These are phyloP conservation scores for Fusarium torreyae DNA, from an alignment of 2,329 filamentous ascomycete genomes.

Conservation along the genomic window DNA sequence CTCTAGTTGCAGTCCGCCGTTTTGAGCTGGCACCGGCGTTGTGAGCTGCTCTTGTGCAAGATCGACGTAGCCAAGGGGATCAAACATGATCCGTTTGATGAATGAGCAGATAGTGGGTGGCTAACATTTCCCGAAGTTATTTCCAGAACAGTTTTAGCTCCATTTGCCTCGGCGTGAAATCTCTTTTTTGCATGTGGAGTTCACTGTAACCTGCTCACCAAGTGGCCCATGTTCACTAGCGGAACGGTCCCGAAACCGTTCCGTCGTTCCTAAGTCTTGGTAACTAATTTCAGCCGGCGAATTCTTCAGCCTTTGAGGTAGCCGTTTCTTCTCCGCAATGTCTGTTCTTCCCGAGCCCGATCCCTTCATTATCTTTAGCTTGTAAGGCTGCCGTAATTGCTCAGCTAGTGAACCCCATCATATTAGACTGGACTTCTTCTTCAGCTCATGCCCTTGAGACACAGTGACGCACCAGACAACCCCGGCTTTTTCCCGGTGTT, in stretches of 20 bases:
- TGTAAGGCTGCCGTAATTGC: not conserved
- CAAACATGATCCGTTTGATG: conserved; percentile 12
- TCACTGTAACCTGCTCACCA: not conserved
- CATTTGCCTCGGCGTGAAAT: conserved; percentile 2
- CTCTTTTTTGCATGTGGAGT: conserved; percentile 12
- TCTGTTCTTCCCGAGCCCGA: conserved; percentile 14
- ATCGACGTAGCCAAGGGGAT: conserved; percentile 21
- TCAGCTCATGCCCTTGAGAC: not conserved
- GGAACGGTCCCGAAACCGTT: conserved; percentile 8
- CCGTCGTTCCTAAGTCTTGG: conserved; percentile 7
- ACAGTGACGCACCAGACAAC: not conserved
- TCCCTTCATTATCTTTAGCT: not conserved
- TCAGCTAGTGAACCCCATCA: not conserved
- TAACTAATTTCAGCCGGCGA: conserved; percentile 12
- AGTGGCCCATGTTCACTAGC: conserved; percentile 6
- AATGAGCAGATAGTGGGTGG: not conserved
- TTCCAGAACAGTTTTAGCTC: not conserved
- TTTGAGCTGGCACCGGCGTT: conserved; percentile 8
- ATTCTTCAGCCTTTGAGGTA: conserved; percentile 10
- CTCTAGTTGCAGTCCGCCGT: conserved; percentile 8
- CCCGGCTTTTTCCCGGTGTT: conserved; percentile 5
- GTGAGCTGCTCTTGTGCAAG: conserved; percentile 27
- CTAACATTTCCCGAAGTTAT: conserved; percentile 11
- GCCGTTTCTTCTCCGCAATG: conserved; percentile 30
- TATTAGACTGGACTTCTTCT: not conserved